Conservation (phyloP, 768 basidiomycete genomes). For the Sarcodon aspratus region DNA sequence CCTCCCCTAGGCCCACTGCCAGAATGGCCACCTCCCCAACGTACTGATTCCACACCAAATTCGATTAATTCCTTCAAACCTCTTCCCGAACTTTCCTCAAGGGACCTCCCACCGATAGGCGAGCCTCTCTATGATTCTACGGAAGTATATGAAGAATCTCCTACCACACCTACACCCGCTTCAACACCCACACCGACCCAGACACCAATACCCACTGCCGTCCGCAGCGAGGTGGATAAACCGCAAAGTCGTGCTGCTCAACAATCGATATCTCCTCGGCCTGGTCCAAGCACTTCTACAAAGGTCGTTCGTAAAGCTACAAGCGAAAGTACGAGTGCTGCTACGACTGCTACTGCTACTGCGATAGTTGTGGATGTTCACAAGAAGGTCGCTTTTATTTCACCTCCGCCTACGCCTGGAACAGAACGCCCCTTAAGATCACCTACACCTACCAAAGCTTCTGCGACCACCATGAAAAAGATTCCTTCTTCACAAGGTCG, state of each 20-base stretch:
- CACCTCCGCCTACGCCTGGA: constrained; percentile 57
- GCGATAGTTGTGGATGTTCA: constrained; percentile 34
- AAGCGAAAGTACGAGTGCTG: constrained; percentile 16
- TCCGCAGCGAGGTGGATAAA: neutral
- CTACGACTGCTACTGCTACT: constrained; percentile 9
- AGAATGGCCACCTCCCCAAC: constrained; percentile 48
- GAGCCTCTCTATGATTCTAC: constrained; percentile 24
- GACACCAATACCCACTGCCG: constrained; percentile 1
- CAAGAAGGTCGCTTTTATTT: constrained; percentile 85
- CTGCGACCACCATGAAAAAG: constrained; percentile 11
- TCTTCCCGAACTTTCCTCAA: constrained; percentile 50
- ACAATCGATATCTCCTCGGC: constrained; percentile 15
- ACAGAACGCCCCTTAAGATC: constrained; percentile 39
- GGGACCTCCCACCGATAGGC: constrained; percentile 37
- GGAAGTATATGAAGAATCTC: constrained; percentile 12
- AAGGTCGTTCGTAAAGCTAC: constrained; percentile 24
- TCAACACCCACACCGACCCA: constrained; percentile 14
- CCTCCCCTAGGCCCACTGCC: constrained; percentile 46
- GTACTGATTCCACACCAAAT: constrained; percentile 27
- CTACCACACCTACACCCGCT: constrained; percentile 22
- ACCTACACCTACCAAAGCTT: constrained; percentile 18
- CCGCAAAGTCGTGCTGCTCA: constrained; percentile 7
- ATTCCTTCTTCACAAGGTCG: neutral
- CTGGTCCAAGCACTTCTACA: constrained; percentile 18
- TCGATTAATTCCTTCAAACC: constrained; percentile 53